phyloP scores from a whole-genome alignment of 2,329 filamentous ascomycete genomes.

The Fusarium globosum region DNA sequence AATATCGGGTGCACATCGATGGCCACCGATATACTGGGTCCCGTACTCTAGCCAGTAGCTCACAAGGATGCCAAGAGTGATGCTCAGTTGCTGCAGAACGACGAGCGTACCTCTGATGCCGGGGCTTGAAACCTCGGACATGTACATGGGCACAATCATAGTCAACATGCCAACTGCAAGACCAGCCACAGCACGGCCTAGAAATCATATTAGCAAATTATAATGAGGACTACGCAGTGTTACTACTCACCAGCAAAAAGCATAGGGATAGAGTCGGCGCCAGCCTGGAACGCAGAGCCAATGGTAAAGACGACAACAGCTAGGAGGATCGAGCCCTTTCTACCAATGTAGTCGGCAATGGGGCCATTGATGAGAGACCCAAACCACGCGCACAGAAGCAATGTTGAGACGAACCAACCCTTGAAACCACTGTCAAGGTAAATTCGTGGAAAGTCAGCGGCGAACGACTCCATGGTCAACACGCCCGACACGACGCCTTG shows the following conservation, averaged over 20 bases:
- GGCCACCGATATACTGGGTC: constrained; percentile 40
- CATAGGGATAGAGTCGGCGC: constrained; percentile 54
- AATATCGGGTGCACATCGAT: constrained; percentile 1
- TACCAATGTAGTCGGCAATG: constrained; percentile 47
- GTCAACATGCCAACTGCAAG: constrained; percentile 32
- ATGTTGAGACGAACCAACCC: constrained; percentile 61
- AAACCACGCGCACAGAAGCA: constrained; percentile 59
- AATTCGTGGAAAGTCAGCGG: constrained; percentile 48
- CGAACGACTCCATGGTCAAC: constrained; percentile 50
- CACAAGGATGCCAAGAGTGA: constrained; percentile 46
- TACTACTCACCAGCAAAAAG: constrained; percentile 51
- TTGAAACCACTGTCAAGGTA: constrained; percentile 52
- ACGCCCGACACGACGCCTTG: constrained; percentile 56
- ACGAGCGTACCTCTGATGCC: constrained; percentile 60
- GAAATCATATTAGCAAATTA: too few species aligned
- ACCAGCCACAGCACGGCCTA: background rate
- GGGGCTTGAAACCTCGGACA: constrained; percentile 60
- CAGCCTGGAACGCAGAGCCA: constrained; percentile 58
- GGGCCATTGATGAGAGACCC: constrained; percentile 57
- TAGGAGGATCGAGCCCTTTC: constrained; percentile 49
- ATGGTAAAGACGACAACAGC: constrained; percentile 52
- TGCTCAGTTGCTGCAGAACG: constrained; percentile 53
- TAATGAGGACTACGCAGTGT: too few species aligned
- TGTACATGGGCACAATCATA: constrained; percentile 55
- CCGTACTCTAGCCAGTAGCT: constrained; percentile 49